Base-by-base conservation (phyloP, 2,329 filamentous ascomycete species). In the Ramularia endophylla region DNA sequence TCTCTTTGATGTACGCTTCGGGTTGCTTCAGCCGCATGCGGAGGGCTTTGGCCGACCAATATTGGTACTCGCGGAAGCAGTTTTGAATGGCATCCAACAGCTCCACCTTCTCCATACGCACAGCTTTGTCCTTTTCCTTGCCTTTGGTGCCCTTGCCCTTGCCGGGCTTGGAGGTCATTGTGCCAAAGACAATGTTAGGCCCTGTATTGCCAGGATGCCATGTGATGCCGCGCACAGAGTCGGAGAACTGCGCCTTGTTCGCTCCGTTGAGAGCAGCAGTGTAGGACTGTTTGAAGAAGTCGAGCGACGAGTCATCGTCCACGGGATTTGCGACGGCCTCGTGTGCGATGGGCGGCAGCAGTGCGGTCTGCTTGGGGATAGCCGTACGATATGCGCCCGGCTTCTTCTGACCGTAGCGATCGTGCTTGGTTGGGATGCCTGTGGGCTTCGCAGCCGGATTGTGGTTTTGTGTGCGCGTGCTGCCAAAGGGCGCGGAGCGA, bases 41-140 rank as follows among this genome's bases (percentile, higher is more conserved):
- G 53, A 98, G 77, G 4, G 84, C 79, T 59, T 87, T 89, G 73
- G 97, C 85, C n/a, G 85, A 81, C 89, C 90, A 98, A 66, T 92
- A 97, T 55, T 83, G 81, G 72, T 84, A 94, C 57, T 84, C 72
- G 42, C 82, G 78, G 78, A 95, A 98, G 60, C 82, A 84, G 36
- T 76, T 69, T 70, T 90, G 88, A 47, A 98, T 81, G 50, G 79
- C 76, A 67, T 95, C 89, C 66, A 94, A 69, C 48, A 98, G 80
- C 57, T 92, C 84, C 71, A 87, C 83, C 64, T 89, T 81, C 32
- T 87, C 82, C 67, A 97, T 89, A 67, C 92, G 89, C 25, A 87
- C 85, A 19, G 86, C 83, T 71, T 97, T 95, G 66, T 87, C 82
- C 78, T 55, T 66, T 64, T 51, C 60, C 47, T 47, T 67, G 66